Evolutionary conservation across 257 asterid genomes (phyloP).

Genomic region (Hygrophila difformis): DNA sequence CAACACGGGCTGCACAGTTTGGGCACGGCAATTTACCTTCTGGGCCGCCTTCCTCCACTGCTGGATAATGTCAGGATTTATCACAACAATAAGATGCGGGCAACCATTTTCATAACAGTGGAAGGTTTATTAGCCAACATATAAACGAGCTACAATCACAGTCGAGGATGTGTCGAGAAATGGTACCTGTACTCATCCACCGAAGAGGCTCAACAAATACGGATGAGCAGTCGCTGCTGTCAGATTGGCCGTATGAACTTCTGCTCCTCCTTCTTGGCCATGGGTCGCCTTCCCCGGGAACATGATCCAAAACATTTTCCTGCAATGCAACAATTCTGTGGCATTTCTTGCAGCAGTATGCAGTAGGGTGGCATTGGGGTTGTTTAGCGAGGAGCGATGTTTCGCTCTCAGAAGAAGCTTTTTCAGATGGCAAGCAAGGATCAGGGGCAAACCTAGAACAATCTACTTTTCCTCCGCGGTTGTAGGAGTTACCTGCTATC

Average conservation of each 20-base stretch:
- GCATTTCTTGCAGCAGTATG: slow-evolving; percentile 92
- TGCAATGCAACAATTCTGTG: slow-evolving; percentile 78
- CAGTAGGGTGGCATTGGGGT: slow-evolving; percentile 29
- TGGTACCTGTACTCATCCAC: slow-evolving; percentile 86
- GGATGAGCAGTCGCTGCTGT: slow-evolving; percentile 66
- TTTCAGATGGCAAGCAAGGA: slow-evolving; percentile 57
- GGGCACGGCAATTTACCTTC: slow-evolving; percentile 81
- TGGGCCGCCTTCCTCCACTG: slow-evolving; percentile 83
- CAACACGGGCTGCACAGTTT: slow-evolving; percentile 83
- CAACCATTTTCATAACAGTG: too few relatives aligned
- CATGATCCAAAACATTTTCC: slow-evolving; percentile 72
- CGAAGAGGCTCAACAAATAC: slow-evolving; percentile 92
- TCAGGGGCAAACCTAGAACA: slow-evolving; percentile 69
- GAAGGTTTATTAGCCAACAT: too few relatives aligned
- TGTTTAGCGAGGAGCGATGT: slow-evolving; percentile 23
- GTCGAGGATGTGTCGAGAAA: neutral
- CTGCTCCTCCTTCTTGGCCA: slow-evolving; percentile 93
- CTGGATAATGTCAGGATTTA: too few relatives aligned
- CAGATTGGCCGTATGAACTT: slow-evolving; percentile 42
- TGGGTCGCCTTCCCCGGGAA: slow-evolving; percentile 90
- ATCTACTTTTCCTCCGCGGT: slow-evolving; percentile 85
- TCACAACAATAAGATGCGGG: too few relatives aligned
- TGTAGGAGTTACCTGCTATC: slow-evolving; percentile 71
- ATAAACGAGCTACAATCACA: too few relatives aligned
- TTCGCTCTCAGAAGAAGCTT: slow-evolving; percentile 33